Evolutionary conservation across 75 land plant genomes (phyloP).

Genomic region (Azolla pinnata): DNA sequence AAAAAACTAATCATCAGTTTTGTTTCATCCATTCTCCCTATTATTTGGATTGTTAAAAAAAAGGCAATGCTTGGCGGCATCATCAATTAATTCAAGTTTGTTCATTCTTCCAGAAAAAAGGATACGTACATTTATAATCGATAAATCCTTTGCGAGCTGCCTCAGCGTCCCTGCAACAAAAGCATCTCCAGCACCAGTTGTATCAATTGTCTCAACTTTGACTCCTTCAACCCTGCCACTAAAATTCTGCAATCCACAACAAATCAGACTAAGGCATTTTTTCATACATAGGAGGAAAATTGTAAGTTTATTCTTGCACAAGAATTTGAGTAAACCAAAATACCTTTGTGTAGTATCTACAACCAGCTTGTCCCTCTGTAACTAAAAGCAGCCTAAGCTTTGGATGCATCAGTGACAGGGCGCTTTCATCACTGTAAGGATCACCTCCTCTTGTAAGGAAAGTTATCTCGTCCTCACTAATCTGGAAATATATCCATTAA

Average conservation of each 20-base stretch:
- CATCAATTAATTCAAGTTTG: no score
- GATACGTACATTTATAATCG: constrained; percentile 58
- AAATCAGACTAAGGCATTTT: no score
- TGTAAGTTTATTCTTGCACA: background rate
- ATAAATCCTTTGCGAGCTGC: constrained; percentile 42
- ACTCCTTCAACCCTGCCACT: constrained; percentile 52
- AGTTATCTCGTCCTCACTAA: constrained; percentile 49
- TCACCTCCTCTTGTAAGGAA: constrained; percentile 47
- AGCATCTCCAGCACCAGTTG: constrained; percentile 98
- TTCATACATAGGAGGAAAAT: no score
- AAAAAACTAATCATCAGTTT: no score
- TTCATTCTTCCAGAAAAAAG: background rate
- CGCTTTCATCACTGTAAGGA: constrained; percentile 27
- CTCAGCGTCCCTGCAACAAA: constrained; percentile 80
- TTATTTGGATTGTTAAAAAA: no score
- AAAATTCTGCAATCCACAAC: constrained; percentile 73
- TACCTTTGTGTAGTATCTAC: constrained; percentile 67
- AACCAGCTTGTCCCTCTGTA: constrained; percentile 59
- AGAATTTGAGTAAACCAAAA: background rate
- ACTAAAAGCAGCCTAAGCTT: constrained; percentile 54
- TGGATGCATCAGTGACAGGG: constrained; percentile 42
- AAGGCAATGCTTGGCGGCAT: no score
- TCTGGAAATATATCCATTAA: constrained; percentile 4
- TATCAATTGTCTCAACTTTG: constrained; percentile 66
- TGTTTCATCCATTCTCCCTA: no score